A percentile compares a stretch with the other conserved stretches of the same genome.
phyloP scores from a whole-genome alignment of 192 early-diverging fungal genomes.

The Rhizophagus clarus region DNA sequence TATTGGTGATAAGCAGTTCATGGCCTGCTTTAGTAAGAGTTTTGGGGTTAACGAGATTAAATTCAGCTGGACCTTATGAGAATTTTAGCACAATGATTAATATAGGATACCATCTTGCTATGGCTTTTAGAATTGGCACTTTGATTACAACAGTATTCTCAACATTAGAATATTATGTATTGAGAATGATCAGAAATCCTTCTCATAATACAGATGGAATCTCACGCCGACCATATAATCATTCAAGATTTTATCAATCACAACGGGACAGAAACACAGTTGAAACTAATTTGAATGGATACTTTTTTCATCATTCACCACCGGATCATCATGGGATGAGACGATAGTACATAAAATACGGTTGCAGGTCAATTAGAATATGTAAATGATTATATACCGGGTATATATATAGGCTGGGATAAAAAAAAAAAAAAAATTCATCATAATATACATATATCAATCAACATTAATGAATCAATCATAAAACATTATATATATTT shows the following conservation, averaged over 20 bases:
- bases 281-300: not conserved
- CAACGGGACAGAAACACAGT: not conserved
- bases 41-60: constrained; percentile 21
- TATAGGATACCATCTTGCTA: constrained; percentile 2
- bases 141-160: constrained; percentile 17
- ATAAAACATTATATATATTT: not conserved
- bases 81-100: constrained; percentile 25
- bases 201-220: not conserved
- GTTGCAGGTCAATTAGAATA: not conserved
- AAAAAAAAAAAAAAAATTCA: not conserved
- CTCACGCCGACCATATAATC: not conserved
- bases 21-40: constrained; percentile 20
- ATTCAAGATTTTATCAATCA: not conserved
- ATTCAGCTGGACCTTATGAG: constrained; percentile 25
- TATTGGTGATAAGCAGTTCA: constrained; percentile 31
- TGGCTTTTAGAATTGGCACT: constrained; percentile 15
- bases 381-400: not conserved
- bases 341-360: not conserved
- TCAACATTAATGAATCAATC: not conserved
- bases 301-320: not conserved
- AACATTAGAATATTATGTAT: constrained; percentile 27
- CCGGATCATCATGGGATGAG: not conserved
- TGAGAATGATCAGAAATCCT: constrained; percentile 1
- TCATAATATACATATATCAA: not conserved
- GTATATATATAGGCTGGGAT: not conserved